Base-by-base conservation (phyloP, 1,139 yeast species). In the Yamadazyma songkhlaensis region DNA sequence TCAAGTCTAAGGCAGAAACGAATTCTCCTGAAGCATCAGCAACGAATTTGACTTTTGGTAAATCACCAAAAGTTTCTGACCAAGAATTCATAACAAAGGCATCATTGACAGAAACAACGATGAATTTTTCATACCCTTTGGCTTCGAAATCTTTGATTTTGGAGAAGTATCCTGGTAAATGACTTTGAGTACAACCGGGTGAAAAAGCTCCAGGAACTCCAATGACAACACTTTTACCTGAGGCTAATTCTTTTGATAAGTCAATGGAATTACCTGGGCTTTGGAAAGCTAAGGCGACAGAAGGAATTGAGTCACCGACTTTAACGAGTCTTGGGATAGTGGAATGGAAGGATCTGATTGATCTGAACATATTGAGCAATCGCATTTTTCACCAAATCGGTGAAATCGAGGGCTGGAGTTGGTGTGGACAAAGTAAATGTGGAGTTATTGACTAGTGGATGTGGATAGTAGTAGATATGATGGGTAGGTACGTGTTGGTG, bases 141-240 rank as follows among this genome's bases (percentile, higher is more conserved):
- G 68, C 70, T 43, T 74, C 67, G 55, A 88, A 79, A 20, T 72
- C 67, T 9, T 67, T 57, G 39, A 73, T 58, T 36, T 71, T 58
- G 43, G 67, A 64, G 51, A 86, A 57, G 60, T 77, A 88, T 4
- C 92, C 95, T 5, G 96, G 96, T 35, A 88, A 76, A 55, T 86
- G 95, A 24, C 75, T 61, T 14, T 82, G 78, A 24, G 90, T 73
- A 60, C 96, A 88, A 1, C 88, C 94, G 32, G 95, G 90, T 3
- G 95, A 83, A 55, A 83, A 88, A 0, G 96, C 96, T 14, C 96
- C 96, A 32, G 96, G 96, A 31, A 88, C 87, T 37, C 95, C 95
- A 35, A 88, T 74, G 38, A 88, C 63, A 29, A 88, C 57, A 30
- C 79, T 65, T 55, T 79, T 82, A 31, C 82, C 80, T 17, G 47